phyloP scores from a whole-genome alignment of 371 early-diverging fungal genomes.

The Rhizomucor miehei region DNA sequence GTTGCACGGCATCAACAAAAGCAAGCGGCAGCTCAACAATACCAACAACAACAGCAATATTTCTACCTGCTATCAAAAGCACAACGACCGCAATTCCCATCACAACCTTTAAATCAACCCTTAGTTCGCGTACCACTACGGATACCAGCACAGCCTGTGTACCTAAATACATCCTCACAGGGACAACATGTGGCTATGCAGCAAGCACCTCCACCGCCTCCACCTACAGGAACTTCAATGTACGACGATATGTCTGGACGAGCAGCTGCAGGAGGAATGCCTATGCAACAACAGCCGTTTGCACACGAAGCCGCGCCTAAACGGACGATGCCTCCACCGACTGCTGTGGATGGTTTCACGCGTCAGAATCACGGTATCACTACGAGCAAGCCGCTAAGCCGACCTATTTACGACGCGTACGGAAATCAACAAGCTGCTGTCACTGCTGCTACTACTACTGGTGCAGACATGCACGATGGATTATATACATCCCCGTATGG shows the following conservation, averaged over 20 bases:
- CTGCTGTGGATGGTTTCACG: conserved; percentile 7
- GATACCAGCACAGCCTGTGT: conserved; percentile 28
- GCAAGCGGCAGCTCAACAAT: conserved; percentile 19
- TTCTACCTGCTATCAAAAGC: conserved; percentile 25
- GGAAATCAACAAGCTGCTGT: not conserved
- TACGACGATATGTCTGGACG: conserved; percentile 21
- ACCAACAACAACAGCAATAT: conserved; percentile 30
- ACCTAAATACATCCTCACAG: conserved; percentile 17
- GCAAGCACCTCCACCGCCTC: conserved; percentile 10
- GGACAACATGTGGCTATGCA: conserved; percentile 7
- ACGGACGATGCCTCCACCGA: conserved; percentile 3
- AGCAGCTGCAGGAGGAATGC: conserved; percentile 20
- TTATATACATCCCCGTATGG: not conserved
- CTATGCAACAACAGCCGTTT: conserved; percentile 11
- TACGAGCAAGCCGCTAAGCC: conserved; percentile 7
- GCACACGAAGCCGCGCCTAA: conserved; percentile 2
- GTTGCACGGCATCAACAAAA: conserved; percentile 27
- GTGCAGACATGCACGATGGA: not conserved
- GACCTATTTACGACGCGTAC: conserved; percentile 14
- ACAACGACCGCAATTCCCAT: conserved; percentile 25
- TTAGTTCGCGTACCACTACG: conserved; percentile 26
- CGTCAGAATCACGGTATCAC: conserved; percentile 6
- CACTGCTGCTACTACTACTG: no score
- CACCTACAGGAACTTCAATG: conserved; percentile 6
- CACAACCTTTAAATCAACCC: conserved; percentile 22